phyloP scores from a whole-genome alignment of 78 protist genomes.

The Corallochytrium limacisporum region DNA sequence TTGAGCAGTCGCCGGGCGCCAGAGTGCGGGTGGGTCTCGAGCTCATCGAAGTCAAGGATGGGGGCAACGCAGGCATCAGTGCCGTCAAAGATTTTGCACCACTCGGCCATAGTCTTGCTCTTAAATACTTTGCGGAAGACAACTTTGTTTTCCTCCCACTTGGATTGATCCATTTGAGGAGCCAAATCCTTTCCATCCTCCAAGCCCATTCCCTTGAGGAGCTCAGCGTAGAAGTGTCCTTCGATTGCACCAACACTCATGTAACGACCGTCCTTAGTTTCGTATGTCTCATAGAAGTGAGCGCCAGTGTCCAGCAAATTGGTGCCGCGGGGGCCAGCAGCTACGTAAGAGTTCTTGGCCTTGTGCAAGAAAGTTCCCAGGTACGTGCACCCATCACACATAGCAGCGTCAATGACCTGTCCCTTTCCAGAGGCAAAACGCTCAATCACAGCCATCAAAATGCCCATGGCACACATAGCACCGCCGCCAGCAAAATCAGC shows the following conservation, averaged over 20 bases:
- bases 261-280: not conserved
- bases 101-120: constrained; percentile 38
- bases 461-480: constrained; percentile 38
- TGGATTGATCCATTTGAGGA: not conserved
- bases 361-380: not conserved
- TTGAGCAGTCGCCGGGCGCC: not conserved
- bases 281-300: constrained; percentile 44
- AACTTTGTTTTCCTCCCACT: constrained; percentile 18
- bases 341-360: not conserved
- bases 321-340: constrained; percentile 13
- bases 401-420: constrained; percentile 30
- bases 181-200: not conserved
- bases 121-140: constrained; percentile 7
- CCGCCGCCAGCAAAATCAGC: constrained; percentile 67
- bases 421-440: constrained; percentile 20
- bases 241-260: not conserved
- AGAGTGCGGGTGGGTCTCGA: not conserved
- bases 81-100: constrained; percentile 29
- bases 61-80: constrained; percentile 53
- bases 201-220: not conserved
- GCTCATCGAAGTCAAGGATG: constrained; percentile 4
- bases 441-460: constrained; percentile 29
- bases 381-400: constrained; percentile 18
- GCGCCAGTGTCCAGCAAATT: constrained; percentile 48
- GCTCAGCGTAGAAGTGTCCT: not conserved